Evolutionary conservation across 257 asterid genomes (phyloP).

Genomic region (Craterostigma plantagineum): DNA sequence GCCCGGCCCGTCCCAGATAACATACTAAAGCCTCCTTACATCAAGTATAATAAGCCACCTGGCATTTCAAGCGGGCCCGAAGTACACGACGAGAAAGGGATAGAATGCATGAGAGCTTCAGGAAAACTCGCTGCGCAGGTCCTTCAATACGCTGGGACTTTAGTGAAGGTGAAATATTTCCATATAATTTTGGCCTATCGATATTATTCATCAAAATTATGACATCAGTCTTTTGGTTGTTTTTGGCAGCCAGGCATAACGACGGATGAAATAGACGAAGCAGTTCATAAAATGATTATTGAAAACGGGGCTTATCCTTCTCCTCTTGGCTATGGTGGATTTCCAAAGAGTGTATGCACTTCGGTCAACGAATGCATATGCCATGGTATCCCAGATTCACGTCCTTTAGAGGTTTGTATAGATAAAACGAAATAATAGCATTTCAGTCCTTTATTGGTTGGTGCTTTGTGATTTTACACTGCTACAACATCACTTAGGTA

Average conservation of each 20-base stretch:
- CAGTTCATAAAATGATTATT: constrained; percentile 87
- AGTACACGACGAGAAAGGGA: constrained; percentile 74
- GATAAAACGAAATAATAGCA: constrained; percentile 5
- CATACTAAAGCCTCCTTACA: constrained; percentile 72
- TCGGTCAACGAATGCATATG: constrained; percentile 98
- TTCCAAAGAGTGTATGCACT: constrained; percentile 98
- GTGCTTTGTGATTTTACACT: neutral
- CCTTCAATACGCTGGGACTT: constrained; percentile 87
- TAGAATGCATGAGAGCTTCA: constrained; percentile 86
- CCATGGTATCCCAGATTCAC: constrained; percentile 99
- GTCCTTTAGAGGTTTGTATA: constrained; percentile 63
- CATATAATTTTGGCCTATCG: neutral
- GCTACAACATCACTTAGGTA: constrained; percentile 8
- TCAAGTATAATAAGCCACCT: constrained; percentile 57
- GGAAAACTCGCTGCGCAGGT: constrained; percentile 94
- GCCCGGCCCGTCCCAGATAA: constrained; percentile 62
- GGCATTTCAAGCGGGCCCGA: constrained; percentile 54
- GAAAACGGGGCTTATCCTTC: constrained; percentile 95
- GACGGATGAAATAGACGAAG: constrained; percentile 90
- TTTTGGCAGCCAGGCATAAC: constrained; percentile 95
- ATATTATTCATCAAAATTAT: neutral
- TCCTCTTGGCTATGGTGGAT: constrained; percentile 96
- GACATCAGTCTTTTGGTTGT: constrained; percentile 8
- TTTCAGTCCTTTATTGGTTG: too few relatives aligned
- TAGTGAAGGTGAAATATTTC: constrained; percentile 74